Percentiles rank a stretch among this genome's conserved stretches.
Conservation (phyloP, 331 rosid genomes). For the Ulmus americana region DNA sequence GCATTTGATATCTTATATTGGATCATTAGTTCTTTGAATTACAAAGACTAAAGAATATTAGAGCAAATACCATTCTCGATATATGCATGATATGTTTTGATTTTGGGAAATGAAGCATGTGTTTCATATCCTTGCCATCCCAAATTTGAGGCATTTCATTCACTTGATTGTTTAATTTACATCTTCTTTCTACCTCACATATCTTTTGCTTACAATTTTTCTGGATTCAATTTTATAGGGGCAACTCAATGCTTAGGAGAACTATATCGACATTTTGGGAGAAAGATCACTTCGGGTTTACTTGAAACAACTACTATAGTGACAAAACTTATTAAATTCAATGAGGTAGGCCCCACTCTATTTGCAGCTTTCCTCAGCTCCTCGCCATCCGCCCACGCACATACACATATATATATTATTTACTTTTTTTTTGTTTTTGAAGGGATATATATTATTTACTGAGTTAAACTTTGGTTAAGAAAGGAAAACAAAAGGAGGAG, state of each 20-base stretch:
- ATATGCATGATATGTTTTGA: no score
- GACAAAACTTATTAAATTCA: conserved; percentile 65
- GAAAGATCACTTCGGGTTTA: conserved; percentile 89
- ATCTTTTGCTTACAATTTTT: conserved; percentile 6
- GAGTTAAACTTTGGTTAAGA: neutral
- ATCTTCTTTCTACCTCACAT: neutral
- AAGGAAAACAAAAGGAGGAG: neutral
- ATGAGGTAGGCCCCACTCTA: conserved; percentile 52
- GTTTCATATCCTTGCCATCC: no score
- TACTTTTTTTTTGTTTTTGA: conserved; percentile 13
- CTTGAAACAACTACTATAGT: conserved; percentile 78
- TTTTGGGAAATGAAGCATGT: no score
- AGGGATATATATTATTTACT: neutral
- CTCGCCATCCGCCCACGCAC: no score
- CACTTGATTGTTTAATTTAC: no score
- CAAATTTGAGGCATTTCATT: no score
- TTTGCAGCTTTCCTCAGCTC: conserved; percentile 13
- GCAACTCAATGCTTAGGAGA: conserved; percentile 91
- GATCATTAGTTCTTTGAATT: no score
- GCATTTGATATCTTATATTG: no score
- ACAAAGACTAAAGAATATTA: no score
- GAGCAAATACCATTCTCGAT: no score
- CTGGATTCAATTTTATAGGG: conserved; percentile 43
- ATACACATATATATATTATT: neutral
- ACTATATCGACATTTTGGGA: conserved; percentile 80